A percentile compares a stretch with the other conserved stretches of the same genome.
Evolutionary conservation across 306 rosid species (phyloP).

Genomic region (Spatholobus suberectus): DNA sequence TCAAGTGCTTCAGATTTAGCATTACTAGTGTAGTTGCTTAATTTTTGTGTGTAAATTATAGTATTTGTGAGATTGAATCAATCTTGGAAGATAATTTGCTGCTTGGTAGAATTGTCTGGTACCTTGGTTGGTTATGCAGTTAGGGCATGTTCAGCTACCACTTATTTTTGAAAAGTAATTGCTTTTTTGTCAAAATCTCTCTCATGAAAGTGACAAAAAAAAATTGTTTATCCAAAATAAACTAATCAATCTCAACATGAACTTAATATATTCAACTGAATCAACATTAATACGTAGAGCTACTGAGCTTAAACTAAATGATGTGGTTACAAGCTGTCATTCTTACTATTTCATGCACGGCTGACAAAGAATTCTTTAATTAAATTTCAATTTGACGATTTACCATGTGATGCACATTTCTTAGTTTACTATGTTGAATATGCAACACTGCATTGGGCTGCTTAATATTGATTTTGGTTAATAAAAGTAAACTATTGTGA

Average conservation of each 20-base stretch:
- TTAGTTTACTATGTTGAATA: slow-evolving; percentile 5
- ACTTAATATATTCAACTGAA: neutral
- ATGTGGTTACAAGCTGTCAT: neutral
- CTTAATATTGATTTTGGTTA: neutral
- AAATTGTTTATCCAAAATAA: neutral
- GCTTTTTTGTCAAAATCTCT: neutral
- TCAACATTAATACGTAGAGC: neutral
- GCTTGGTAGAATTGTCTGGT: neutral
- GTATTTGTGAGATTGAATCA: neutral
- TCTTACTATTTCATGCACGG: neutral
- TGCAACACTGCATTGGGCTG: neutral
- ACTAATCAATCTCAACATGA: neutral
- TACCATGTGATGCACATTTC: neutral
- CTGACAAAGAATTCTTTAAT: neutral
- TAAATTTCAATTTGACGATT: neutral
- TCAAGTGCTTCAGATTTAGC: neutral
- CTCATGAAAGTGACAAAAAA: neutral
- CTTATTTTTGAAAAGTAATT: neutral
- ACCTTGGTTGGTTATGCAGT: neutral
- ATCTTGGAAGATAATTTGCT: neutral
- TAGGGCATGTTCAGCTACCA: neutral
- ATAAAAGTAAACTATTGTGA: neutral
- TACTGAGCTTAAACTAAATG: neutral
- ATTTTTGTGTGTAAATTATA: neutral
- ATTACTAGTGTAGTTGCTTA: neutral